phyloP scores from a whole-genome alignment of 371 early-diverging fungal genomes.

The Chytridiales sp. region DNA sequence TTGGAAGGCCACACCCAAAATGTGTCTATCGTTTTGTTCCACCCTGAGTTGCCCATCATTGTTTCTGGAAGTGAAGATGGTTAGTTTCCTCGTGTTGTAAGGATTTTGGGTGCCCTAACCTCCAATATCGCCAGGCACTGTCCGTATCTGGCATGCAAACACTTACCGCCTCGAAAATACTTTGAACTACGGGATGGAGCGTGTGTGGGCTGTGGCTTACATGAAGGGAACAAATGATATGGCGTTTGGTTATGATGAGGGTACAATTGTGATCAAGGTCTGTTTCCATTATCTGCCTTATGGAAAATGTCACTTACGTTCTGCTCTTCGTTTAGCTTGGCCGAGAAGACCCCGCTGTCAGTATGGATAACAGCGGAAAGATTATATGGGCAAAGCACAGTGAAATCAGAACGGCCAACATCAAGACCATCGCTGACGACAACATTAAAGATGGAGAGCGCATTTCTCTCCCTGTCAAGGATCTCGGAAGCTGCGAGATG shows the following conservation, averaged over 20 bases:
- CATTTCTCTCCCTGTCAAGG: conserved; percentile 82
- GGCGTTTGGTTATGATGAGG: conserved; percentile 95
- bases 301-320: background rate
- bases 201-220: conserved; percentile 92
- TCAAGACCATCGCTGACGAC: conserved; percentile 68
- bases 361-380: conserved; percentile 95
- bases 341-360: conserved; percentile 93
- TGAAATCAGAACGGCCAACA: conserved; percentile 92
- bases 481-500: conserved; percentile 95
- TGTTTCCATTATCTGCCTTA: no score
- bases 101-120: background rate
- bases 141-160: conserved; percentile 97
- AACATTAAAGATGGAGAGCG: conserved; percentile 90
- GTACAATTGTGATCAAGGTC: conserved; percentile 86
- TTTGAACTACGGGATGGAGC: conserved; percentile 94
- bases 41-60: conserved; percentile 97
- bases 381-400: conserved; percentile 97
- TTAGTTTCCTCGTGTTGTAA: conserved; percentile 5
- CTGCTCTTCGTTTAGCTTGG: conserved; percentile 60
- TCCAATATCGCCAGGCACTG: conserved; percentile 53
- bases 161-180: conserved; percentile 95
- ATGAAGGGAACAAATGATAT: conserved; percentile 85
- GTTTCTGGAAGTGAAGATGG: conserved; percentile 97
- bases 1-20: conserved; percentile 98
- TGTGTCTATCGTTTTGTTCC: conserved; percentile 92